Conservation (phyloP, 164 flowering plant species). For the Nelumbo lutea region DNA sequence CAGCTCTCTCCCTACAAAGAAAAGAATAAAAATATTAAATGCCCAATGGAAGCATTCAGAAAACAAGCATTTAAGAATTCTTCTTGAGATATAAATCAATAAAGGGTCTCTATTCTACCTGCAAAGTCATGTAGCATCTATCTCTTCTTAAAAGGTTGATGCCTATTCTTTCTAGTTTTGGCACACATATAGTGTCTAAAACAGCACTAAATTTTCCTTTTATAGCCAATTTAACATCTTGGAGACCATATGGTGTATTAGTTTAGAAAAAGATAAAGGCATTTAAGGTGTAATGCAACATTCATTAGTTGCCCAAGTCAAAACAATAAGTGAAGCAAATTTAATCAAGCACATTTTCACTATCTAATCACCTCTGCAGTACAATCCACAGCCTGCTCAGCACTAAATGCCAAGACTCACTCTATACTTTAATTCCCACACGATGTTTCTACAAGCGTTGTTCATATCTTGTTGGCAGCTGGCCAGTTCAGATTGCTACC, state of each 20-base stretch:
- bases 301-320: background rate
- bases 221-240: constrained; percentile 65
- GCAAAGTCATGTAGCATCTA: constrained; percentile 95
- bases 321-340: background rate
- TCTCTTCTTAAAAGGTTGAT: constrained; percentile 66
- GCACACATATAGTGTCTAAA: constrained; percentile 82
- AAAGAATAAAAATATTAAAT: constrained; percentile 4
- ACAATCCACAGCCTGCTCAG: constrained; percentile 91
- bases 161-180: constrained; percentile 79
- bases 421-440: constrained; percentile 74
- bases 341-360: background rate
- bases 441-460: constrained; percentile 36
- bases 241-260: constrained; percentile 12
- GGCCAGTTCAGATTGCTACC: too few relatives aligned
- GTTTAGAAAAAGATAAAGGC: background rate
- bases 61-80: constrained; percentile 2
- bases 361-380: constrained; percentile 54
- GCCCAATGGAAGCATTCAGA: background rate
- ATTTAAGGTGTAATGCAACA: background rate
- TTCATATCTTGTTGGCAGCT: too few relatives aligned
- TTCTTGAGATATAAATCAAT: background rate
- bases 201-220: constrained; percentile 89
- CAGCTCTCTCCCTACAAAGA: constrained; percentile 60
- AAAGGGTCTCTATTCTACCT: constrained; percentile 39
- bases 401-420: constrained; percentile 65